Base-by-base conservation (phyloP, 2,329 filamentous ascomycete genomes). In the Pseudocercospora cruenta region DNA sequence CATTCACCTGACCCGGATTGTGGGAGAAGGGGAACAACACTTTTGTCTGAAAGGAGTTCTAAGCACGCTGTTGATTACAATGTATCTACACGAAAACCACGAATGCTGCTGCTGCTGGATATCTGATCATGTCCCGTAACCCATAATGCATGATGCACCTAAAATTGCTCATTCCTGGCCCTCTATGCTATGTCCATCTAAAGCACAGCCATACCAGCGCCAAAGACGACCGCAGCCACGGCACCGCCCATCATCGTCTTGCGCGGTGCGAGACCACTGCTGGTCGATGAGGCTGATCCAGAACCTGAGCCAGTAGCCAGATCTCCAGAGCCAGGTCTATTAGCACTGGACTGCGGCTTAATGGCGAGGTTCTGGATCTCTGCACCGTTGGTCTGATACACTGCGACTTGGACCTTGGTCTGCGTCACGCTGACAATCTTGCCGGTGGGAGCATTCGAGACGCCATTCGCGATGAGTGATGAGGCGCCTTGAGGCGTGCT, bases 401-500 rank as follows among this genome's bases (percentile, higher is more conserved):
- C 85, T 2, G 81, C 82, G 70, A 86, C 80, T 24, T 82, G 81
- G 63, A 91, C 85, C 31, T 80, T 81, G 22, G 84, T 89, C 64
- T 84, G 78, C 19, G 80, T 83, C 58, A 93, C 85, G 2, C 81
- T 72, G 26, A 91, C 85, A 61, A 97, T 76, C 61, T 79, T 78
- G 49, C 83, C 83, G 4, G 76, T 77, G 45, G 88, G 88, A 63
- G 88, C 86, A 69, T 86, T 86, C 58, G 79, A 81, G 67, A 96
- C 86, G 68, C 94, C 94, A 58, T 90, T 87, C 71, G 91, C 83
- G 76, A 97, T 94, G 74, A 97, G 84, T 54, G 86, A 83, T 67
- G 89, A 83, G 45, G 88, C 89, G 70, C 89, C 91, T 3, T 86
- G 82, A 12, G 93, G 93, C 5, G 87, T 83, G 3, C 75, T 80